Evolutionary conservation across 2,329 filamentous ascomycete species (phyloP), one percentile per base, ranked within the genome.

Genomic region (Aspergillus awamori): DNA sequence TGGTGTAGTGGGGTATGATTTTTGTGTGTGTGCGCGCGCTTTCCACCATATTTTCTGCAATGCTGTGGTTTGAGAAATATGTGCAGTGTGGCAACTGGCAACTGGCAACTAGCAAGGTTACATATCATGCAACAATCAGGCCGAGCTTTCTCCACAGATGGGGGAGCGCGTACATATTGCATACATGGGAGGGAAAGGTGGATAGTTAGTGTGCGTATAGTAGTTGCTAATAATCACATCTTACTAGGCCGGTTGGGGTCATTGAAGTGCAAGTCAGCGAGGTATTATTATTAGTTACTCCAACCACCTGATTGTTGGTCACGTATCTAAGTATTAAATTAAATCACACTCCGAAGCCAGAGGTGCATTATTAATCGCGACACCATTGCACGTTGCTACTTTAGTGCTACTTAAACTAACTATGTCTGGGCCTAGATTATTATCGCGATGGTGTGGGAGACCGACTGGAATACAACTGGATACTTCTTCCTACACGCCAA

Each of bases 91-190:
- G 33, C 33, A 36, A 36, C 30, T 33, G 30, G 30, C 30, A 36
- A 36, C 11, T 36, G 33, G 33, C 26, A 26, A 26, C 26, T 53
- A 17, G 11, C 33, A 26, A 15, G 28, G 53, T 45, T 56, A 56
- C 39, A 45, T 56, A 47, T 56, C 53, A 56, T 47, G 53, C 53
- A 56, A 45, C 53, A 55, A 11, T 13, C 41, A 30, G 38, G 38
- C n/a, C 39, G 4, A 38, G 38, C 11, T 39, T 24, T 41, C 38
- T 45, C 53, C 53, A 55, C 53, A 33, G n/a, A 43, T 20, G 22
- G 13, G 8, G 15, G 28, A 39, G 33, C 20, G 33, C 36, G 30
- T n/a, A 22, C 33, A 33, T 20, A 41, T 28, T 28, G 39, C 52
- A 26, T 22, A 45, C 17, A 45, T 45, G 13, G 20, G 20, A 20